Base-by-base conservation (phyloP, 2,329 filamentous ascomycete species). In the Ophiocordyceps australis region DNA sequence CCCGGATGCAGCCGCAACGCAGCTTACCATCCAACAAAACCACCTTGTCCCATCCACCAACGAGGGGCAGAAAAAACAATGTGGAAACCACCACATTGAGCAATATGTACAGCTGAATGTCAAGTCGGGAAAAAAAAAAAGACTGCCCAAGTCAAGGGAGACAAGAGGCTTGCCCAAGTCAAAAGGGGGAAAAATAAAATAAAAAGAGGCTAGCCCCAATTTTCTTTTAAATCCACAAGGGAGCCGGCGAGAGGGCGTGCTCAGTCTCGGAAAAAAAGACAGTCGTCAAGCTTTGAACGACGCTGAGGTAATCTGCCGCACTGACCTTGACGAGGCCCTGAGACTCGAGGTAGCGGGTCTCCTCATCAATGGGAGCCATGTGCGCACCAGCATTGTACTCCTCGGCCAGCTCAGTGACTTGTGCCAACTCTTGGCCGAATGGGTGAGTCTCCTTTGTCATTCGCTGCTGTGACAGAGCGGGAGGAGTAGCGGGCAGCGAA, bases 331-430 rank as follows among this genome's bases (percentile, higher is more conserved):
- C 63, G 5, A 94, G 62, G 3, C 80, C 81, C 33, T 68, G 70
- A 14, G 64, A 59, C 31, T 63, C 50, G 43, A 95, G 67, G 31
- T 74, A 67, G 36, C 67, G 58, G 40, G 80, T 65, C 26, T 54
- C 50, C 28, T 81, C 77, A 23, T 85, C 75, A 20, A 74, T 54
- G 23, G 71, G 57, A n/a, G 63, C 61, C 31, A 65, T 45, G 33
- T 62, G 53, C 20, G 69, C 62, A 34, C 65, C 62, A 17, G 71
- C 61, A 22, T 72, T 71, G 38, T 82, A 86, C 50, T 94, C 85
- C 52, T 95, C 89, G 0, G 77, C 86, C 11, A 94, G 66, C 51
- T 95, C 89, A 27, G 83, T 82, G 14, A 95, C 80, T 51, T 95
- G 78, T 29, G 81, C 82, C 27, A 95, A 59, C 51, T 98, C 89